Conservation (phyloP, 1,284 basidiomycete genomes). For the Apiotrichum siamense region DNA sequence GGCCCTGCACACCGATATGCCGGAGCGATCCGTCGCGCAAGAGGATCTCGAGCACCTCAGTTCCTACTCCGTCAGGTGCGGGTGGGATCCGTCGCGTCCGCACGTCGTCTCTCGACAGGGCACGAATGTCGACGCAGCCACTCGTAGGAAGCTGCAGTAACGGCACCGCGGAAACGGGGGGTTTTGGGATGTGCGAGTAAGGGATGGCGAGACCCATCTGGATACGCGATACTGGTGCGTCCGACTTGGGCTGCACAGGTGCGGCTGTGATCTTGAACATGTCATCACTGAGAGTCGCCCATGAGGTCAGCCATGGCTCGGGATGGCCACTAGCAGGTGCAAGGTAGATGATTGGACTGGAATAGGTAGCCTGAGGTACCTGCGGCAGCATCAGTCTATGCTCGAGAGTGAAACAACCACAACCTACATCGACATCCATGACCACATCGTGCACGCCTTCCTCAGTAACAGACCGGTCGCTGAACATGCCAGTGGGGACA, state of each 20-base stretch:
- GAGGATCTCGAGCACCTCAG: conserved; percentile 39
- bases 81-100: conserved; percentile 31
- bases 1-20: conserved; percentile 41
- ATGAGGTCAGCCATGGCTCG: conserved; percentile 40
- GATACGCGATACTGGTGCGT: not conserved
- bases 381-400: conserved; percentile 2
- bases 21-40: conserved; percentile 35
- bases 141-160: conserved; percentile 33
- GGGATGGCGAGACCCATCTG: conserved; percentile 5
- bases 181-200: conserved; percentile 25
- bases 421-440: not conserved
- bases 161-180: conserved; percentile 15
- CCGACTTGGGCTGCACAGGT: conserved; percentile 1
- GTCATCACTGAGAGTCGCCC: conserved; percentile 24
- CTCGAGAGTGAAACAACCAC: not conserved
- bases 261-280: conserved; percentile 22
- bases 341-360: conserved; percentile 33
- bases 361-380: conserved; percentile 24
- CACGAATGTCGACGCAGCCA: conserved; percentile 36
- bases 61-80: conserved; percentile 33
- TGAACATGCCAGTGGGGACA: conserved; percentile 30
- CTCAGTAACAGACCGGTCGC: conserved; percentile 35
- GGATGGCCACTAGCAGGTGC: conserved; percentile 30
- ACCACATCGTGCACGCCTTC: conserved; percentile 28
- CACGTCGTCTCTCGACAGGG: conserved; percentile 37